A percentile compares a stretch with the other conserved stretches of the same genome.
Conservation (phyloP, 768 basidiomycete species). For the Trametes meyenii region DNA sequence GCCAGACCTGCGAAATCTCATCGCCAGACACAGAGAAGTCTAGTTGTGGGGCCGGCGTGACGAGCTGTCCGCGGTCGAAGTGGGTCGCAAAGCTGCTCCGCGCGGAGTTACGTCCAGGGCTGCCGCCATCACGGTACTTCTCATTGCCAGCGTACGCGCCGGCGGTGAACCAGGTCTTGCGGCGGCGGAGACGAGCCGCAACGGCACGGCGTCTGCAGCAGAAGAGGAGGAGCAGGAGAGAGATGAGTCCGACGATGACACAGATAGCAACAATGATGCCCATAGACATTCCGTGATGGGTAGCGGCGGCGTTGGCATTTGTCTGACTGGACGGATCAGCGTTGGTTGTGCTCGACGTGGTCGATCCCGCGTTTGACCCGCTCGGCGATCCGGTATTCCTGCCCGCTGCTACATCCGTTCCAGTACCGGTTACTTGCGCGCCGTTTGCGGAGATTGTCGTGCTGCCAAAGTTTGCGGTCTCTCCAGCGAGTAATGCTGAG, state of each 20-base stretch:
- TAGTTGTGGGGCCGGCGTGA: conserved; percentile 7
- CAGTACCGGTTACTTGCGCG: background rate
- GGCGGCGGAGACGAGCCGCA: conserved; percentile 45
- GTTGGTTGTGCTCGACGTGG: conserved; percentile 1
- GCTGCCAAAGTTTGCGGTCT: conserved; percentile 5
- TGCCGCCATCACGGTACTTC: conserved; percentile 24
- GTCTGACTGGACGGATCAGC: conserved; percentile 7
- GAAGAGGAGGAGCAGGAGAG: conserved; percentile 43
- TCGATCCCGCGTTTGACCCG: background rate
- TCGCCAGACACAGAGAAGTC: background rate
- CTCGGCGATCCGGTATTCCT: background rate
- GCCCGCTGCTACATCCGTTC: background rate
- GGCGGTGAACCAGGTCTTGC: conserved; percentile 50
- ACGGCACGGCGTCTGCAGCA: conserved; percentile 50
- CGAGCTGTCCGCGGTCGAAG: conserved; percentile 34
- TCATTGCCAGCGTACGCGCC: conserved; percentile 22
- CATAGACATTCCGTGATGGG: conserved; percentile 39
- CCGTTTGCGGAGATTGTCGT: background rate
- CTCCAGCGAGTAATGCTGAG: background rate
- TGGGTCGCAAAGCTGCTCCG: conserved; percentile 70
- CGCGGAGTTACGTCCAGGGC: conserved; percentile 27
- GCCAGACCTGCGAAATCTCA: conserved; percentile 21
- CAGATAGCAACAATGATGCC: conserved; percentile 54
- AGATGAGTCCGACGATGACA: conserved; percentile 34
- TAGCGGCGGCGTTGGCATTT: conserved; percentile 9